Base-by-base conservation (phyloP, 768 basidiomycete genomes). In the Suillus sp. region DNA sequence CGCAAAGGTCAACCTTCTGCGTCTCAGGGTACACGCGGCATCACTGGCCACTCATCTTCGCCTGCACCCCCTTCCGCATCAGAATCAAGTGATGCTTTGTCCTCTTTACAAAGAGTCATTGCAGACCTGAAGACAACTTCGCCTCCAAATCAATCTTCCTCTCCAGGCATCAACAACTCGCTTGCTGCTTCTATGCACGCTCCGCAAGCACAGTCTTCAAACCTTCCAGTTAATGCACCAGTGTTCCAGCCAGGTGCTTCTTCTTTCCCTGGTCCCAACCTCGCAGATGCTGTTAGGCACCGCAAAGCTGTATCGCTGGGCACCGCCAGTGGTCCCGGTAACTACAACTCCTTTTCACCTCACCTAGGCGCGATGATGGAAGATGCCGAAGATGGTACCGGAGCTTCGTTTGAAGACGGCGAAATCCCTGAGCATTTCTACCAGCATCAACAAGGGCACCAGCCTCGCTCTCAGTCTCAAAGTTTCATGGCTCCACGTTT, bases 81-180 rank as follows among this genome's bases (percentile, higher is more conserved):
- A 40, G 90, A 92, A 67, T 84, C 86, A 25, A 92, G 90, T 72
- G 90, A 90, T 73, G 92, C 91, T 20, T 80, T 95, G 63, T 91
- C 90, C 64, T 93, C 92, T 34, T 85, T 98, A 60, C 95, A 98
- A 72, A 87, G 93, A 62, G 90, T 97, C 75, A 98, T 98, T 68
- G 92, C 92, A 62, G 95, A 98, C 75, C 82, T 97, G 66, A 96
- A 95, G 83, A 89, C 90, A 20, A 84, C 93, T 3, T 88, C 92
- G 60, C 87, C 91, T 57, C 80, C 86, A 59, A 84, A 79, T 70
- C 84, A 76, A 68, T 47, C 62, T 0, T 68, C 76, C 9, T 64
- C 71, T 18, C 75, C 77, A 70, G 78, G 77, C 65, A 74, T 78
- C 47, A 78, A 70, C 64, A 81, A 78, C 57, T 72, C 76, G 4